Percentiles rank a stretch among this genome's conserved stretches.
Conservation (phyloP, 2,329 filamentous ascomycete genomes). For the Lachnellula hyalina region DNA sequence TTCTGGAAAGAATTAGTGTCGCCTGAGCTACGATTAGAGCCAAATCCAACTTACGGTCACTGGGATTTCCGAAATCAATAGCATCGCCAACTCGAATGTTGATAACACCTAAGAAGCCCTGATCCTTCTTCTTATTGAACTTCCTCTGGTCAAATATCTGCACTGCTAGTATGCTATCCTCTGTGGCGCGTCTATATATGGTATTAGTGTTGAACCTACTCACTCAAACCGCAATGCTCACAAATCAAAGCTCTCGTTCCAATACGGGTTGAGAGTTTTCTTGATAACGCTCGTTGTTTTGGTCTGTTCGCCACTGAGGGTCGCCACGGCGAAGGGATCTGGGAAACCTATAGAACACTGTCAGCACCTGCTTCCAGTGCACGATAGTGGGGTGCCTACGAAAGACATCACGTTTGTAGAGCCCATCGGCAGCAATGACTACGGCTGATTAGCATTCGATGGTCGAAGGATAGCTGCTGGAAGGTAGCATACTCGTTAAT, state of each 20-base stretch:
- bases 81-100: conserved; percentile 94
- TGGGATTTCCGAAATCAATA: conserved; percentile 81
- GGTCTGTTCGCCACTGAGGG: conserved; percentile 95
- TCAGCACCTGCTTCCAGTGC: conserved; percentile 11
- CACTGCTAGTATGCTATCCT: conserved; percentile 94
- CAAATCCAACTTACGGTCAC: conserved; percentile 66
- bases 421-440: conserved; percentile 98
- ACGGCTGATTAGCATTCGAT: conserved; percentile 36
- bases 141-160: conserved; percentile 99
- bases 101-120: conserved; percentile 95
- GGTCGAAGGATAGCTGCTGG: not conserved
- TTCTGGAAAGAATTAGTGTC: conserved; percentile 45
- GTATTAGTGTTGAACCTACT: conserved; percentile 16
- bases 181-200: conserved; percentile 68
- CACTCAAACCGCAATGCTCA: conserved; percentile 36
- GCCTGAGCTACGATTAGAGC: conserved; percentile 6
- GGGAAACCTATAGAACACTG: conserved; percentile 66
- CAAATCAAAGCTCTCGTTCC: conserved; percentile 99
- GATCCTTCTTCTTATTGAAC: conserved; percentile 98
- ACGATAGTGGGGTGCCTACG: conserved; percentile 55
- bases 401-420: conserved; percentile 99
- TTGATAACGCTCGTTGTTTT: conserved; percentile 97
- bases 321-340: conserved; percentile 95
- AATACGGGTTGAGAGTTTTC: conserved; percentile 97
- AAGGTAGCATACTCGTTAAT: conserved; percentile 70